Evolutionary conservation across 495 filamentous ascomycete species (phyloP), one percentile per base, ranked within the genome.

Genomic region (Patellaria atrata): DNA sequence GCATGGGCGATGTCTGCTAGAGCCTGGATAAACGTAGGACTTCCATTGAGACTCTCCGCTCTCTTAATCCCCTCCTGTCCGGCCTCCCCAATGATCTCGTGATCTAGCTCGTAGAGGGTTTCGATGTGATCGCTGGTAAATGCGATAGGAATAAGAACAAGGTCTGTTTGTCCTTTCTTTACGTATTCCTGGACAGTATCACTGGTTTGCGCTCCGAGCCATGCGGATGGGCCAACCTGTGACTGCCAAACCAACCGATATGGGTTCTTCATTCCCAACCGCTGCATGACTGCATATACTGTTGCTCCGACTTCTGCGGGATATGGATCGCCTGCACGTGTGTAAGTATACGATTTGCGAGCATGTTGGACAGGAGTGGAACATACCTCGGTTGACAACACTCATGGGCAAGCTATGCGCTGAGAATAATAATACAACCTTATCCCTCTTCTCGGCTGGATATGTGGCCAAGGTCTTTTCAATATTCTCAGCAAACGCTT

Each of bases 61-160:
- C 91, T 70, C 63, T 94, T 94, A 27, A 96, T 77, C 0, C 77
- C 77, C 22, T 76, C 70, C 42, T 82, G 73, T 17, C 82, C 80
- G 3, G 79, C 79, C 48, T 92, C 86, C 21, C 83, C 77, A 50
- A 96, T 96, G 22, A 99, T 81, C 55, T 99, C 91, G 40, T 85
- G 67, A 51, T 99, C 91, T 30, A 99, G 64, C 61, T 99, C 91
- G 53, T 78, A 93, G 2, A 99, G 66, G 2, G 91, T 99, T 58
- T 99, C 91, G 45, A 99, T 99, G 50, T 99, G 91, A 48, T 99
- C 91, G 32, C 81, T 89, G 1, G 91, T 99, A 51, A 99, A 99
- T 7, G 91, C 91, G 38, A 99, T 89, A 1, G 91, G 91, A 40
- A 99, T 84, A 3, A 99, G 66, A 5, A 94, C 65, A 19, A 99